Conservation (phyloP, 2,329 filamentous ascomycete species). For the Claviceps citrina region DNA sequence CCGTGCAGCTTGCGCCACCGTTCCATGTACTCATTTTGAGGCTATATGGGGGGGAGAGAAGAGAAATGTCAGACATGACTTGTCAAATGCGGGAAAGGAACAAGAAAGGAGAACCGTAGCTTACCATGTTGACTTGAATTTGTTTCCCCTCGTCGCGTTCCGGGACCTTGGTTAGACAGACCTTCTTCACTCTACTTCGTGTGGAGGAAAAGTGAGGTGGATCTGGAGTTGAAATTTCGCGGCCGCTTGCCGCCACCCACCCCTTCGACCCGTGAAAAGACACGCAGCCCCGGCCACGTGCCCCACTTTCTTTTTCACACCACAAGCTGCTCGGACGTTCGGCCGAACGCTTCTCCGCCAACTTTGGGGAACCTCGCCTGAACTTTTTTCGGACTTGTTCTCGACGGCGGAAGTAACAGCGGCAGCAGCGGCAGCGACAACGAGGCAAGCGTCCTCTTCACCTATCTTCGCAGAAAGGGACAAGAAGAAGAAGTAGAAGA, state of each 20-base stretch:
- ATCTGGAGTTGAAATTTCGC: slow-evolving; percentile 7
- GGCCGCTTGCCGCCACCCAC: too few species aligned
- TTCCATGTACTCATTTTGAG: slow-evolving; percentile 70
- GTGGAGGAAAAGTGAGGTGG: neutral
- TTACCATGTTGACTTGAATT: slow-evolving; percentile 5
- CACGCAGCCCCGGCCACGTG: neutral
- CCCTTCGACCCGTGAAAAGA: too few species aligned
- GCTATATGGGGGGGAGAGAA: slow-evolving; percentile 28
- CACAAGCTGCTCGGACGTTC: slow-evolving; percentile 12
- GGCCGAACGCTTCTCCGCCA: slow-evolving; percentile 21
- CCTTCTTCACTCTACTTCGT: too few species aligned
- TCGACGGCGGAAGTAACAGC: too few species aligned
- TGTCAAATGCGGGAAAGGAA: neutral
- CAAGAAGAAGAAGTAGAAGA: neutral
- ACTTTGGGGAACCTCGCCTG: slow-evolving; percentile 3
- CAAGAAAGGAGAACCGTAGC: neutral
- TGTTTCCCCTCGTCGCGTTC: neutral
- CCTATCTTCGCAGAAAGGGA: too few species aligned
- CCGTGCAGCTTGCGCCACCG: slow-evolving; percentile 46
- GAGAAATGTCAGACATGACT: neutral
- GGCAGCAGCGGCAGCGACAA: neutral
- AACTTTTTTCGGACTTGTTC: slow-evolving; percentile 7
- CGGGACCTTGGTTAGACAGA: too few species aligned
- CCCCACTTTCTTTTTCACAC: slow-evolving; percentile 1
- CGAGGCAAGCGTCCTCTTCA: too few species aligned